Conservation (phyloP, 139 green algal species). For the Closterium sp. region DNA sequence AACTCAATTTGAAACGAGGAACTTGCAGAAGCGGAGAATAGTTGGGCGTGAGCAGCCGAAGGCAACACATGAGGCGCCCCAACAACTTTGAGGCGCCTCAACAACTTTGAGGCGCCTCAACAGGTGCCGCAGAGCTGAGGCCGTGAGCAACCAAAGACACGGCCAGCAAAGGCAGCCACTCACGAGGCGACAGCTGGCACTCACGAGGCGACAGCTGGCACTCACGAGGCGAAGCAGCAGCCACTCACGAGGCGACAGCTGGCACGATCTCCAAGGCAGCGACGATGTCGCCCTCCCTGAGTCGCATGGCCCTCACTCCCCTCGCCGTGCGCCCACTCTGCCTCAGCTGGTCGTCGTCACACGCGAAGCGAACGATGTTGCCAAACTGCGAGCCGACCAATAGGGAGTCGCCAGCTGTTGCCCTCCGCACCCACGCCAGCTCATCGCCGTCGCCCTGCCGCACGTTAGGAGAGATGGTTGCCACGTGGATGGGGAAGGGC, state of each 20-base stretch:
- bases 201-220: background rate
- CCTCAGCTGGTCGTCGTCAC: constrained; percentile 12
- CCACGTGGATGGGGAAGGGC: background rate
- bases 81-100: too few relatives aligned
- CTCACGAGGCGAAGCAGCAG: background rate
- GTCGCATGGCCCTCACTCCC: constrained; percentile 11
- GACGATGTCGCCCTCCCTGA: constrained; percentile 17
- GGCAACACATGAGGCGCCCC: too few relatives aligned
- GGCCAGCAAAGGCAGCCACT: too few relatives aligned
- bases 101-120: too few relatives aligned
- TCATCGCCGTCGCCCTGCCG: constrained; percentile 4
- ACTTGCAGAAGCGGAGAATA: too few relatives aligned
- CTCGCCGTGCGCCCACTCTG: background rate
- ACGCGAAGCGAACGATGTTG: constrained; percentile 44
- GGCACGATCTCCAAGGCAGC: constrained; percentile 43
- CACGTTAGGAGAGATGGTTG: background rate
- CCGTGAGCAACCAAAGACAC: too few relatives aligned
- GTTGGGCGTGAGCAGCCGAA: too few relatives aligned
- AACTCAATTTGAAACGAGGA: too few relatives aligned
- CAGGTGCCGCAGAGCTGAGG: too few relatives aligned
- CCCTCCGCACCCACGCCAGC: background rate
- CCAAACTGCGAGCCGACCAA: constrained; percentile 5
- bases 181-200: too few relatives aligned
- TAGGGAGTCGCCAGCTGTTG: background rate
- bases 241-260: background rate